Percentiles rank a stretch among this genome's conserved stretches.
Conservation (phyloP, 2,329 filamentous ascomycete genomes). For the Ceratocystis smalleyi region DNA sequence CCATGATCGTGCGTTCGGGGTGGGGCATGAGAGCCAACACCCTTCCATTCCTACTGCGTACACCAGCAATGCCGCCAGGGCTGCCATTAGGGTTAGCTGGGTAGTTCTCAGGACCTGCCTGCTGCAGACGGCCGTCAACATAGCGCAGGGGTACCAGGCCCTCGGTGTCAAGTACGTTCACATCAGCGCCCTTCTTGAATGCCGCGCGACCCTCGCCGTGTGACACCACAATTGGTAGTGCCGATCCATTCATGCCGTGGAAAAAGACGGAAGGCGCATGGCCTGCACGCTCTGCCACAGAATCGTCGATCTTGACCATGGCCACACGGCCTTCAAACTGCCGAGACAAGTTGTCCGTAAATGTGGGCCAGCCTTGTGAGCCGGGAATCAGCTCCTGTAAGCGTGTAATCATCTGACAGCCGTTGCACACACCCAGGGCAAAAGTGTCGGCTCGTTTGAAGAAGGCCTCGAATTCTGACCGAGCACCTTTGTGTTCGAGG, state of each 20-base stretch:
- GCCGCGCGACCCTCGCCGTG: conserved; percentile 80
- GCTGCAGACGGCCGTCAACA: conserved; percentile 56
- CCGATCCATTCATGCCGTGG: conserved; percentile 69
- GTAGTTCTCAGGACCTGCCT: conserved; percentile 62
- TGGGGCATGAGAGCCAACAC: conserved; percentile 88
- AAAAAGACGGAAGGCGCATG: conserved; percentile 61
- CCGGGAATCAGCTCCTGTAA: conserved; percentile 70
- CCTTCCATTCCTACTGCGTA: conserved; percentile 60
- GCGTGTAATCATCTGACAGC: conserved; percentile 84
- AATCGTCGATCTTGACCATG: conserved; percentile 55
- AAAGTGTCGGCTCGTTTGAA: conserved; percentile 85
- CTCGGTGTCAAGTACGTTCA: conserved; percentile 21
- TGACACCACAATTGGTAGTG: conserved; percentile 71
- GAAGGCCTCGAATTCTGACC: conserved; percentile 67
- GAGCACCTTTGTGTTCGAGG: conserved; percentile 61
- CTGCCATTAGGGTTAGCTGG: conserved; percentile 80
- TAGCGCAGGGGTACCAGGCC: conserved; percentile 68
- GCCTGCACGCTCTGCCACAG: conserved; percentile 20
- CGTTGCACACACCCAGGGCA: conserved; percentile 87
- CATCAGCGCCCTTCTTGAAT: conserved; percentile 45
- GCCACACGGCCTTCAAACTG: conserved; percentile 80
- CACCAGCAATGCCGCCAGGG: conserved; percentile 64
- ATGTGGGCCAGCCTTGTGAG: conserved; percentile 68
- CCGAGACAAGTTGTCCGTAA: conserved; percentile 68
- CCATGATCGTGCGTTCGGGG: conserved; percentile 75